These are phyloP conservation scores for Limonium bicolor DNA, from an alignment of 148 eudicot species.

Conservation along the genomic window DNA sequence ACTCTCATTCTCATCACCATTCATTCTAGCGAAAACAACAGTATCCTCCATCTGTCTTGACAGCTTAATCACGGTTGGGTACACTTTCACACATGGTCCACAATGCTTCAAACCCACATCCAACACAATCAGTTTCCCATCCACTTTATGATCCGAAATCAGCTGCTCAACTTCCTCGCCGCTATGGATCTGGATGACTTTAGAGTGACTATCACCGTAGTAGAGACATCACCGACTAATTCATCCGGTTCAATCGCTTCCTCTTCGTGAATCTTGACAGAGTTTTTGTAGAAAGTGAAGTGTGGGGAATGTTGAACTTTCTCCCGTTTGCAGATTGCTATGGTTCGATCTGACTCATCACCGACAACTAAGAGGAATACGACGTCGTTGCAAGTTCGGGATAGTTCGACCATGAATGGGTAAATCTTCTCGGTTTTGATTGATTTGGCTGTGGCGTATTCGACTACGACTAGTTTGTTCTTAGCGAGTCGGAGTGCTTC, in stretches of 20 bases:
- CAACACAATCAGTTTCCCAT: conserved; percentile 47
- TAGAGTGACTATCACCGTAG: conserved; percentile 79
- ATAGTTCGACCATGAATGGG: conserved; percentile 80
- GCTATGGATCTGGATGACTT: conserved; percentile 59
- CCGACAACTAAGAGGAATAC: conserved; percentile 71
- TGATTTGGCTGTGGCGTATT: conserved; percentile 48
- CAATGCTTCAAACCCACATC: conserved; percentile 93
- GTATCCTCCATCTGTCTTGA: conserved; percentile 66
- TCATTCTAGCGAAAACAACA: conserved; percentile 83
- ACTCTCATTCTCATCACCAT: conserved; percentile 91
- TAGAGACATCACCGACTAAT: conserved; percentile 72
- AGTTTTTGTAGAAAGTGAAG: conserved; percentile 71
- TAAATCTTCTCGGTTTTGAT: conserved; percentile 44
- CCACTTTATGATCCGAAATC: conserved; percentile 38
- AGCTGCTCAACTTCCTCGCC: conserved; percentile 57
- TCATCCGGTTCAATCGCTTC: conserved; percentile 68
- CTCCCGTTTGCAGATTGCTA: conserved; percentile 42
- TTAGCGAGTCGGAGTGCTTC: conserved; percentile 45
- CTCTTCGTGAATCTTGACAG: conserved; percentile 84
- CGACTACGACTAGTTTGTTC: conserved; percentile 70
- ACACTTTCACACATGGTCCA: conserved; percentile 96
- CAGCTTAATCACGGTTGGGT: conserved; percentile 84
- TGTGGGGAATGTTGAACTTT: conserved; percentile 61
- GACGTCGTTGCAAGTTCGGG: conserved; percentile 74
- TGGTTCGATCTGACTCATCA: conserved; percentile 54